A percentile compares a stretch with the other conserved stretches of the same genome.
phyloP scores from a whole-genome alignment of 805 yeast genomes.

The Phaffomyces thermotolerans region DNA sequence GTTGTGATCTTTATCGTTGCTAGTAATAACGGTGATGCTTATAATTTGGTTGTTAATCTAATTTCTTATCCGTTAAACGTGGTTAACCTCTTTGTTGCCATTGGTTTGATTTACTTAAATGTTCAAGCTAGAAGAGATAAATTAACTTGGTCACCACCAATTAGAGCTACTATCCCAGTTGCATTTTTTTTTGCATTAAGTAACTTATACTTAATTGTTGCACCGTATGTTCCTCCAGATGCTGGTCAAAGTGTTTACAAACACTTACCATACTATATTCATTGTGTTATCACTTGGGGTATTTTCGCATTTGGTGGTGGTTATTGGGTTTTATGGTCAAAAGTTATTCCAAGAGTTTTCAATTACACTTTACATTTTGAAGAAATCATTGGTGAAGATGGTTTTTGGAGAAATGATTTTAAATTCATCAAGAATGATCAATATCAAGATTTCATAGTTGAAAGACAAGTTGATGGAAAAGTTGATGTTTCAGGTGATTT shows the following conservation, averaged over 20 bases:
- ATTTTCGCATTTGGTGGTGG: slow-evolving; percentile 56
- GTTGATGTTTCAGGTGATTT: neutral
- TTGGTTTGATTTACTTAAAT: slow-evolving; percentile 55
- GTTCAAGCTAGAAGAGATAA: slow-evolving; percentile 43
- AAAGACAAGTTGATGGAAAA: slow-evolving; percentile 1
- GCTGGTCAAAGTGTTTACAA: slow-evolving; percentile 61
- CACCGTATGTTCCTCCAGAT: slow-evolving; percentile 74
- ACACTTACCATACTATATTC: slow-evolving; percentile 68
- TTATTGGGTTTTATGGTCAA: slow-evolving; percentile 63
- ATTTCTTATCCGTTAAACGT: slow-evolving; percentile 78
- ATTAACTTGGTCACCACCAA: slow-evolving; percentile 62
- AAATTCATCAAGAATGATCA: slow-evolving; percentile 30
- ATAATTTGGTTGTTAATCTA: slow-evolving; percentile 71
- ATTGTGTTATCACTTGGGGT: slow-evolving; percentile 79
- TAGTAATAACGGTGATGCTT: slow-evolving; percentile 85
- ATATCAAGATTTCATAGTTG: slow-evolving; percentile 12
- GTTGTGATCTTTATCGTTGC: slow-evolving; percentile 70
- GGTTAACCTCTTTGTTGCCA: slow-evolving; percentile 57
- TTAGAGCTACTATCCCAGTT: slow-evolving; percentile 59
- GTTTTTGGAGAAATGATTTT: slow-evolving; percentile 64
- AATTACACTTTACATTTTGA: slow-evolving; percentile 44
- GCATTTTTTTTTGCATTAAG: slow-evolving; percentile 56
- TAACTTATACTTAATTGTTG: slow-evolving; percentile 60
- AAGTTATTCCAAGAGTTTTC: slow-evolving; percentile 46
- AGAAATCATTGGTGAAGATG: slow-evolving; percentile 57